Evolutionary conservation across 2,329 filamentous ascomycete species (phyloP), one percentile per base, ranked within the genome.

Genomic region (Phyllosticta capitalensis): DNA sequence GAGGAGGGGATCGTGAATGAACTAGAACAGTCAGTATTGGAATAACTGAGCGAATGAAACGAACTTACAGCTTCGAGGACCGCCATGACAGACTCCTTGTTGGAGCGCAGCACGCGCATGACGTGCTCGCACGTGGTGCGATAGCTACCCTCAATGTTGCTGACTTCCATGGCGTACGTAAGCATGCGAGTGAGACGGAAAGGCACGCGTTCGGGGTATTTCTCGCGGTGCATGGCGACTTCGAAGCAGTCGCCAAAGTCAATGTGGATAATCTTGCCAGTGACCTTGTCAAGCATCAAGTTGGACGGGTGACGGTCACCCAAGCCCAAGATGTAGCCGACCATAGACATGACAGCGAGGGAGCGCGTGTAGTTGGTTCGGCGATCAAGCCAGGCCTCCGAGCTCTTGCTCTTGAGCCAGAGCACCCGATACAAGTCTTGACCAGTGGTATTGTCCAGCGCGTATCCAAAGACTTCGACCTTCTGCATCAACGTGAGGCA

Each of bases 201-300:
- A 0, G 94, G 95, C 61, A 99, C 94, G 56, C 92, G 82, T 75
- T 99, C 94, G 0, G 94, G 94, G 70, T 96, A 99, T 74, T 99
- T 99, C 75, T 99, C 95, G 66, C 95, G 89, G 77, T 99, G 95
- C 92, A 96, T 99, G 24, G 95, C 94, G 57, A 99, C 90, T 74
- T 99, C 94, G 76, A 99, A 99, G 73, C 94, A 99, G 76, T 99
- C 94, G 67, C 94, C 95, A 68, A 99, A 99, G 78, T 99, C 94
- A 67, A 99, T 97, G 72, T 99, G 94, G 65, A 99, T 87, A 63
- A 99, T 94, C 78, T 95, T 96, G 70, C 94, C 94, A 0, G 92
- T 97, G 62, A 95, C 85, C 48, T 91, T 88, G 73, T 99, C 94
- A 49, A 99, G 86, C 88, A 99, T 95, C 68, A 99, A 78, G 73